phyloP scores from a whole-genome alignment of 495 filamentous ascomycete genomes.

The Trichoderma virens region DNA sequence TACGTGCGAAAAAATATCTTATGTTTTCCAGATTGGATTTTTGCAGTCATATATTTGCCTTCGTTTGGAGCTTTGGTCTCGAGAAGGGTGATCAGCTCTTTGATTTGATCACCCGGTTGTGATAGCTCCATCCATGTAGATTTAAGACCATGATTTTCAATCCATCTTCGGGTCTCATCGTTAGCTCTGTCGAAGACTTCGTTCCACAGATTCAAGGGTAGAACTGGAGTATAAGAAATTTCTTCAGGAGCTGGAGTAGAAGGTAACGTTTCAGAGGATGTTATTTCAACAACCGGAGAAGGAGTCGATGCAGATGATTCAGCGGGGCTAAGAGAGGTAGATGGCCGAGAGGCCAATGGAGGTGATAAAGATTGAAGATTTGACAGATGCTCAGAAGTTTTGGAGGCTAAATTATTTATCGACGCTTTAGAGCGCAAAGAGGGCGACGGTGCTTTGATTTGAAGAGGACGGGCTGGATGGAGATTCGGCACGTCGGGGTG shows the following conservation, averaged over 20 bases:
- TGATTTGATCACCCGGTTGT: not conserved
- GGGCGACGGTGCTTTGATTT: too few species aligned
- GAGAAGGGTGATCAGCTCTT: not conserved
- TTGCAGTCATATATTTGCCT: not conserved
- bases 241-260: too few species aligned
- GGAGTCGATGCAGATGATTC: not conserved
- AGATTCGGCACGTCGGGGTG: too few species aligned
- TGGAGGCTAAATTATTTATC: not conserved
- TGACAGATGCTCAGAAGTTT: not conserved
- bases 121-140: not conserved
- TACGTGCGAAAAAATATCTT: not conserved
- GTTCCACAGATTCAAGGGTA: not conserved
- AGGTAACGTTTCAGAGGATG: not conserved
- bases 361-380: not conserved
- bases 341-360: not conserved
- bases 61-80: not conserved
- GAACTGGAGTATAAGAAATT: too few species aligned
- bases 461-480: too few species aligned
- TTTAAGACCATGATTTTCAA: not conserved
- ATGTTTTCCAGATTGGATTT: not conserved
- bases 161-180: not conserved
- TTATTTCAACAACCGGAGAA: not conserved
- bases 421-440: too few species aligned
- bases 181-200: not conserved
- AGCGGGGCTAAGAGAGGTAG: not conserved